Base-by-base conservation (phyloP, 106 monocot genomes). In the Dioscorea alata region DNA sequence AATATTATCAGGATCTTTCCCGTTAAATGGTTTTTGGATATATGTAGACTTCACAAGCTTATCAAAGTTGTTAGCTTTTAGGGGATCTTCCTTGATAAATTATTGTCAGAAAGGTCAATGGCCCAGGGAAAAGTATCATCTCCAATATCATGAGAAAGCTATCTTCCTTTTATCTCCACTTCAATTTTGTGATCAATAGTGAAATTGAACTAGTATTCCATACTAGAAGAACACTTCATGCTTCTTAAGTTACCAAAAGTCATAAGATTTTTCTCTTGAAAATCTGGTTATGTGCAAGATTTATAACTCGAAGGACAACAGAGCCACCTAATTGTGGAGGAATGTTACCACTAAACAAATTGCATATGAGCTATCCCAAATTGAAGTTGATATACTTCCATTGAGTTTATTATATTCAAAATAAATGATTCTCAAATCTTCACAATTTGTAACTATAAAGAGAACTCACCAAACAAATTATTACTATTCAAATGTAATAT, bases 331-430 rank as follows among this genome's bases (percentile, higher is more conserved):
- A 19, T 67, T 2, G 2, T 6, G 25, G 12, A 74, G 79, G 33
- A 14, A 79, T 74, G 2, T 18, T 14, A 15, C 79, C 79, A n/a
- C 15, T 1, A 49, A 79, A 69, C 64, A 35, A 34, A 17, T 79
- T 79, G 20, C 51, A 35, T 2, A 23, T 60, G 79, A 34, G 33
- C 63, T 60, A 1, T 71, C 48, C 59, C 63, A 63, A 48, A 75
- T 59, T 76, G 75, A 84, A 9, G 28, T 13, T 49, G 86, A 82
- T 42, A 86, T 69, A 17, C 42, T 60, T 24, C 86, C 82, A 8
- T 63, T 18, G 48, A 82, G 66, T 23, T 54, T 78, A 61, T 86
- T 82, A 18, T 75, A 33, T 0, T 75, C 71, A n/a, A 86, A 61
- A 32, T 86, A 78, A 65, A 86, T 63, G 24, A 50, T 10, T 6